phyloP scores from a whole-genome alignment of 164 flowering plant species.

The Piper longum region DNA sequence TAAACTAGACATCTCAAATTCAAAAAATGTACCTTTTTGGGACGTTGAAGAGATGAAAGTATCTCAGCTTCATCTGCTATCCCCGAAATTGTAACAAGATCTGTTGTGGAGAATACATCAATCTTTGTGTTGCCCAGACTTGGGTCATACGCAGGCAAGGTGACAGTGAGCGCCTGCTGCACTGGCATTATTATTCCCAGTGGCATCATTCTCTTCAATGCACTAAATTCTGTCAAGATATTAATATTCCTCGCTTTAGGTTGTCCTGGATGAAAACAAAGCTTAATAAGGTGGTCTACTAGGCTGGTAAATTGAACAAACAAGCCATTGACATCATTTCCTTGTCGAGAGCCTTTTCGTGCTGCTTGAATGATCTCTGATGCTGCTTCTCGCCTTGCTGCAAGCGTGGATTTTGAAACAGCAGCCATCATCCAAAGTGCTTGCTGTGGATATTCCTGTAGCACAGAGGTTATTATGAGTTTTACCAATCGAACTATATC shows the following conservation, averaged over 20 bases:
- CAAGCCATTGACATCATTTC: conserved; percentile 43
- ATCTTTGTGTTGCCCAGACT: conserved; percentile 23
- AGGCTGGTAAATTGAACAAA: conserved; percentile 69
- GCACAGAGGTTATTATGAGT: conserved; percentile 73
- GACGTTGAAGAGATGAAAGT: conserved; percentile 95
- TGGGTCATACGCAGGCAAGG: conserved; percentile 48
- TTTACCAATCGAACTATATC: conserved; percentile 82
- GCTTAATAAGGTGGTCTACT: conserved; percentile 76
- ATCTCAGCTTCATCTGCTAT: conserved; percentile 96
- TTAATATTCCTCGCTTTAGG: conserved; percentile 70
- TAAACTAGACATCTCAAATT: neutral
- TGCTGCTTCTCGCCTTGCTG: conserved; percentile 90
- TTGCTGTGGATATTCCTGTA: conserved; percentile 85
- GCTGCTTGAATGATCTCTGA: conserved; percentile 90
- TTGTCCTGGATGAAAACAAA: conserved; percentile 91
- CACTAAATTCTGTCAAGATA: conserved; percentile 81
- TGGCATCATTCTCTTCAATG: conserved; percentile 99
- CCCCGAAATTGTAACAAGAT: conserved; percentile 81
- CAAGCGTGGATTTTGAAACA: conserved; percentile 89
- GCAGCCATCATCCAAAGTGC: conserved; percentile 99
- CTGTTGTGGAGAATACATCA: conserved; percentile 51
- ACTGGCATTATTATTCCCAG: conserved; percentile 86
- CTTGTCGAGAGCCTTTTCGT: conserved; percentile 53
- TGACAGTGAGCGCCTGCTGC: conserved; percentile 83
- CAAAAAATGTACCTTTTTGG: conserved; percentile 54